Conservation (phyloP, 169 alveolate species). For the Miamiensis avidus region DNA sequence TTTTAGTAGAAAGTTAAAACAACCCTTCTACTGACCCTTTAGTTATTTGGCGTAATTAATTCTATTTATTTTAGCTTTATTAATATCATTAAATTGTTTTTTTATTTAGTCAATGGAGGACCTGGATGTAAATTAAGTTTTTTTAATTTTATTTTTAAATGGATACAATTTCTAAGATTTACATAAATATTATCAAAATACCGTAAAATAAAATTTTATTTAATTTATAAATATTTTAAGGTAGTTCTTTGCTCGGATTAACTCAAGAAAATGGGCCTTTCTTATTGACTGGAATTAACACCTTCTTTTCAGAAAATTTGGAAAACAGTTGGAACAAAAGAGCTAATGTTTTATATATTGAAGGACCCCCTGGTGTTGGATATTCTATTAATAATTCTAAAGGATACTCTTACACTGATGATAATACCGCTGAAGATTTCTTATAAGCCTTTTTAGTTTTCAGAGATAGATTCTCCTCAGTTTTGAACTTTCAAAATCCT, state of each 20-base stretch:
- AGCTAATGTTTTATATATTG: constrained; percentile 82
- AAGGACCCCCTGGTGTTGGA: constrained; percentile 90
- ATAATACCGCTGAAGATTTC: constrained; percentile 51
- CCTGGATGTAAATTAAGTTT: no score
- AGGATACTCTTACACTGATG: constrained; percentile 37
- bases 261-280: constrained; percentile 85
- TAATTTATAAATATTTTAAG: no score
- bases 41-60: constrained; percentile 86
- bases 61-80: no score
- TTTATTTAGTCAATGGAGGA: constrained; percentile 92
- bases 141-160: no score
- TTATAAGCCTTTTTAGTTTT: constrained; percentile 61
- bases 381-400: constrained; percentile 48
- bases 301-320: constrained; percentile 10
- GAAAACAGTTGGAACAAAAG: constrained; percentile 81
- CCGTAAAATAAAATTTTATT: no score
- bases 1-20: constrained; percentile 39
- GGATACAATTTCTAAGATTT: no score
- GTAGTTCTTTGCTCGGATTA: constrained; percentile 81
- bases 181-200: no score
- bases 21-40: constrained; percentile 79
- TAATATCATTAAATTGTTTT: no score
- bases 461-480: constrained; percentile 57
- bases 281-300: constrained; percentile 10
- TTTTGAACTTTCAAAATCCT: constrained; percentile 19